Percentiles rank a stretch among this genome's conserved stretches.
phyloP scores from a whole-genome alignment of 495 filamentous ascomycete species.

The Aspergillus carlsbadensis region DNA sequence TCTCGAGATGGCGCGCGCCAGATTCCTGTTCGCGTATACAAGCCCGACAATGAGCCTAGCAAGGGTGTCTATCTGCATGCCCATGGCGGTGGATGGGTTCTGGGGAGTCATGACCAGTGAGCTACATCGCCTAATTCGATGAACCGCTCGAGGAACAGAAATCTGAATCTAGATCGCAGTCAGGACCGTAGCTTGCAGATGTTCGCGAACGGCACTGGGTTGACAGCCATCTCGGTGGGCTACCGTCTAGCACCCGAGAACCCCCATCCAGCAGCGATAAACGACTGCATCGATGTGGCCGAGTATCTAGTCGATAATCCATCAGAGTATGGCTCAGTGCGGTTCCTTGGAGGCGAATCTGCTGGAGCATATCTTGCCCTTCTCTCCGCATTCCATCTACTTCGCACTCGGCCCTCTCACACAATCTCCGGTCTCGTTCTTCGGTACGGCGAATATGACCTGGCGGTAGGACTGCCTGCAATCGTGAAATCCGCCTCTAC shows the following conservation, averaged over 20 bases:
- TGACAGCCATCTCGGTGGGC: slow-evolving; percentile 52
- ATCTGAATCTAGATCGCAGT: neutral
- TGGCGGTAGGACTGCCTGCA: slow-evolving; percentile 29
- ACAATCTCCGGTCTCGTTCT: slow-evolving; percentile 15
- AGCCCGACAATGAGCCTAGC: slow-evolving; percentile 37
- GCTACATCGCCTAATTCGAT: neutral
- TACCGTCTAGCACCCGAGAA: slow-evolving; percentile 62
- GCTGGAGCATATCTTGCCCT: slow-evolving; percentile 50
- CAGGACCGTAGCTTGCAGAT: slow-evolving; percentile 2
- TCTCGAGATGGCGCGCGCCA: slow-evolving; percentile 46
- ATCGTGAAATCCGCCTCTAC: slow-evolving; percentile 30
- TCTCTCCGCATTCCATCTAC: slow-evolving; percentile 45
- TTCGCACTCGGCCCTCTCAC: slow-evolving; percentile 21
- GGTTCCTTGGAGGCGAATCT: slow-evolving; percentile 31
- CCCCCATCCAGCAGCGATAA: slow-evolving; percentile 48
- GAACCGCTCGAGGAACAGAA: neutral
- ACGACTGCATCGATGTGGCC: slow-evolving; percentile 55
- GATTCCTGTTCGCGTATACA: slow-evolving; percentile 50
- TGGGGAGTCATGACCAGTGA: slow-evolving; percentile 23
- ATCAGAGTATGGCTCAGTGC: slow-evolving; percentile 21
- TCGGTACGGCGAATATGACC: slow-evolving; percentile 22
- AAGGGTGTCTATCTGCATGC: slow-evolving; percentile 43
- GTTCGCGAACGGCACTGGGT: slow-evolving; percentile 37
- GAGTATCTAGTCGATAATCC: slow-evolving; percentile 41
- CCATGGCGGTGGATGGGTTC: slow-evolving; percentile 55